A percentile compares a stretch with the other conserved stretches of the same genome.
These are phyloP conservation scores for Wickerhamomyces bisporus DNA, from an alignment of 805 yeast genomes.

Conservation along the genomic window DNA sequence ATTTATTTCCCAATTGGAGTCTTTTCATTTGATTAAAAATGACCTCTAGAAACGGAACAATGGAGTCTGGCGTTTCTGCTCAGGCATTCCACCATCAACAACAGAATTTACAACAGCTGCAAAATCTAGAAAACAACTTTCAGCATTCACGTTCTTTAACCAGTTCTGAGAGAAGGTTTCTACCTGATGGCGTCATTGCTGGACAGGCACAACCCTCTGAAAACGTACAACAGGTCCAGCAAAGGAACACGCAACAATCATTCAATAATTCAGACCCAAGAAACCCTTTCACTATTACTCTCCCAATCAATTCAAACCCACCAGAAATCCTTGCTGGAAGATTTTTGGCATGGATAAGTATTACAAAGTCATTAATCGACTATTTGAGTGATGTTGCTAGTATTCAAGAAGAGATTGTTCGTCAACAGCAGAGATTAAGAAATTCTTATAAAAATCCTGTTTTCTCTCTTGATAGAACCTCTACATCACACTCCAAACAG, in stretches of 20 bases:
- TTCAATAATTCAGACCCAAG: slow-evolving; percentile 32
- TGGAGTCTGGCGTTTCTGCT: slow-evolving; percentile 31
- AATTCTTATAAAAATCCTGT: slow-evolving; percentile 59
- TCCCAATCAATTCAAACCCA: slow-evolving; percentile 67
- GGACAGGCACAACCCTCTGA: background rate
- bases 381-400: slow-evolving; percentile 77
- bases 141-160: slow-evolving; percentile 40
- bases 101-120: slow-evolving; percentile 42
- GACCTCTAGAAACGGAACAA: slow-evolving; percentile 32
- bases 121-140: slow-evolving; percentile 37
- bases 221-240: slow-evolving; percentile 3
- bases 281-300: slow-evolving; percentile 41
- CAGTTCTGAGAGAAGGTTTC: slow-evolving; percentile 26
- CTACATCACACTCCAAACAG: slow-evolving; percentile 23
- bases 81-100: slow-evolving; percentile 39
- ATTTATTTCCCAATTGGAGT: too few relatives aligned
- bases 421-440: slow-evolving; percentile 82
- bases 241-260: slow-evolving; percentile 6
- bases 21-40: background rate
- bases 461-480: slow-evolving; percentile 11
- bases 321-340: slow-evolving; percentile 83
- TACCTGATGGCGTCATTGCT: slow-evolving; percentile 11
- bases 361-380: slow-evolving; percentile 66
- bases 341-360: slow-evolving; percentile 80
- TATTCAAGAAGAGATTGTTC: slow-evolving; percentile 82